phyloP scores from a whole-genome alignment of 352 stramenopile genomes.

The Chrysophaeum taylorii region DNA sequence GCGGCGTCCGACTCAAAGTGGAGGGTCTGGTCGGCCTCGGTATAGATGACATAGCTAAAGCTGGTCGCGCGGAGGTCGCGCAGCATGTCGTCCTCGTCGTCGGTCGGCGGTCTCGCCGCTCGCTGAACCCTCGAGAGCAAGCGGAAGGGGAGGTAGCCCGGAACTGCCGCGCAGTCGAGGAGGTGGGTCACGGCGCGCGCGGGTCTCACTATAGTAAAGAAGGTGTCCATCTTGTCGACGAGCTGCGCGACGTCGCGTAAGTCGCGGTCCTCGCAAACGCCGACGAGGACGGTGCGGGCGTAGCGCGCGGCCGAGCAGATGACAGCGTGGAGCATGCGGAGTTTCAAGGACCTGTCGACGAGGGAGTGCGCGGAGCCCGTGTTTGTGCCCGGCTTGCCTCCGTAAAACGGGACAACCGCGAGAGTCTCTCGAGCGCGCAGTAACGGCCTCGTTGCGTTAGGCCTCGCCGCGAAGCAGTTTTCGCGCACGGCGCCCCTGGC shows the following conservation, averaged over 20 bases:
- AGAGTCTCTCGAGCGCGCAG: background rate
- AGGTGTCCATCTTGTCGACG: no score
- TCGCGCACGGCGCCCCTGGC: no score
- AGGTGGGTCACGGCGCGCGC: background rate
- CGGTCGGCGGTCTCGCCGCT: background rate
- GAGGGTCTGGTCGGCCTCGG: constrained; percentile 9
- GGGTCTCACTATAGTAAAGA: background rate
- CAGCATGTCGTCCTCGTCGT: background rate
- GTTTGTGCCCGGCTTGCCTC: background rate
- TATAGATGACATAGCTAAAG: constrained; percentile 1
- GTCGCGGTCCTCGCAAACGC: background rate
- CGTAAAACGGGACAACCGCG: constrained; percentile 2
- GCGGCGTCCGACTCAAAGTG: background rate
- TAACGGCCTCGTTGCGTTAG: no score
- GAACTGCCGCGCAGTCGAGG: background rate
- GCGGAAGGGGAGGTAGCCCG: background rate
- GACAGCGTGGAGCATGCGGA: background rate
- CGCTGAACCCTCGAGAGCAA: background rate
- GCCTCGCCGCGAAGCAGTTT: no score
- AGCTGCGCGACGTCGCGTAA: background rate
- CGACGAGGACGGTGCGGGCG: background rate
- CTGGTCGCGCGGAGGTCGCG: background rate
- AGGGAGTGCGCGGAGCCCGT: background rate
- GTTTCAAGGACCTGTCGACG: background rate
- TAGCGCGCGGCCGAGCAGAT: background rate